These are phyloP conservation scores for Pseudopithomyces maydicus DNA, from an alignment of 2,329 filamentous ascomycete genomes.

Conservation along the genomic window DNA sequence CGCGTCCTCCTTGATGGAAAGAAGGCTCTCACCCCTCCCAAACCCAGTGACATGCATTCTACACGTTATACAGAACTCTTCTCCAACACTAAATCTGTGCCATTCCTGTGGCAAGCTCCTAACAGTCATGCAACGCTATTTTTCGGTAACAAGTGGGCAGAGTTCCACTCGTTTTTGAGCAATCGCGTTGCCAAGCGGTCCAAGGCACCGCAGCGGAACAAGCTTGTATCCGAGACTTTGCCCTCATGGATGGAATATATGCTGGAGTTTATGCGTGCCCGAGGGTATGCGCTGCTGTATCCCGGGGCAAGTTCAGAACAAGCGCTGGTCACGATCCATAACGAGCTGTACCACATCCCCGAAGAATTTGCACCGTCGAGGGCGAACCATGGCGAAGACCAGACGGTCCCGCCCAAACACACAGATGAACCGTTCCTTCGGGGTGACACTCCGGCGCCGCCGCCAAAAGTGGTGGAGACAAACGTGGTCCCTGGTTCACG, in stretches of 20 bases:
- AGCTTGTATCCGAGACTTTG: constrained; percentile 66
- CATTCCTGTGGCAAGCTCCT: constrained; percentile 86
- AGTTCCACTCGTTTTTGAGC: constrained; percentile 80
- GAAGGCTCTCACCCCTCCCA: constrained; percentile 58
- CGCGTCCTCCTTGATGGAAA: constrained; percentile 66
- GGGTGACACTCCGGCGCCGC: constrained; percentile 41
- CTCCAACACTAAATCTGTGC: constrained; percentile 47
- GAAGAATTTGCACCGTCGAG: constrained; percentile 62
- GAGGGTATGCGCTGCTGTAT: constrained; percentile 81
- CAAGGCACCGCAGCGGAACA: constrained; percentile 22
- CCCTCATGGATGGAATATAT: constrained; percentile 81
- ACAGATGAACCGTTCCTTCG: constrained; percentile 44
- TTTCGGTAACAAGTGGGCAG: constrained; percentile 83
- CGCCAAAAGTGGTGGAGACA: constrained; percentile 34
- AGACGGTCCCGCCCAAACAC: constrained; percentile 12
- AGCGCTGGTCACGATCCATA: constrained; percentile 74
- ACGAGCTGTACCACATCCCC: constrained; percentile 72
- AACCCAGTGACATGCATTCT: constrained; percentile 42
- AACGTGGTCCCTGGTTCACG: constrained; percentile 57
- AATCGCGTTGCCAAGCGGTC: constrained; percentile 56
- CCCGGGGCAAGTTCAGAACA: constrained; percentile 61
- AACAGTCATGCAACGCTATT: constrained; percentile 81
- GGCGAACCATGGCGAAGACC: constrained; percentile 6
- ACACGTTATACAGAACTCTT: constrained; percentile 33
- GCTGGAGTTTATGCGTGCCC: constrained; percentile 74